Percentiles rank a stretch among this genome's conserved stretches.
These are phyloP conservation scores for Sisymbrium altissimum DNA, from an alignment of 345 rosid genomes.

Conservation along the genomic window DNA sequence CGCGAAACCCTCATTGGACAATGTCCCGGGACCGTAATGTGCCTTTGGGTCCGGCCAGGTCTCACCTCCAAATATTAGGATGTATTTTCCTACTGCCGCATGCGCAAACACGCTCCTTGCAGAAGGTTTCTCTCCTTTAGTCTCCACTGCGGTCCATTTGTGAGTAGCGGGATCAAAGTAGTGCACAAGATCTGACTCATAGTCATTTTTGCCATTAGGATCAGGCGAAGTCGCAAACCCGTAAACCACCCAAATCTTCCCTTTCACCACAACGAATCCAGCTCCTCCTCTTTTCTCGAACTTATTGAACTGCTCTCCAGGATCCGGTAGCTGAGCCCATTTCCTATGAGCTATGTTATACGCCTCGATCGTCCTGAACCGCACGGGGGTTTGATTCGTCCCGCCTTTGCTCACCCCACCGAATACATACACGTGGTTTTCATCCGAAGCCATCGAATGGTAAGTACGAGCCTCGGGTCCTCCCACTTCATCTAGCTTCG, in stretches of 20 bases:
- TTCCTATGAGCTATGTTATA: not conserved
- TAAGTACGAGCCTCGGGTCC: not conserved
- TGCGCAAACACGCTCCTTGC: conserved; percentile 6
- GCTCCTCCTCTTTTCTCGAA: conserved; percentile 7
- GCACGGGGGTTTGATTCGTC: not conserved
- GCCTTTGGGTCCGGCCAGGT: not conserved
- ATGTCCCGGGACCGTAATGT: not conserved
- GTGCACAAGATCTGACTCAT: not conserved
- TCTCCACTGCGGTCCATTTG: conserved; percentile 8
- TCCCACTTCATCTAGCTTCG: not conserved
- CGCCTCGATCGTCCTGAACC: not conserved
- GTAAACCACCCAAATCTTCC: conserved; percentile 14
- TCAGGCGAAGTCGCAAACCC: conserved; percentile 11
- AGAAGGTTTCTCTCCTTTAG: conserved; percentile 4
- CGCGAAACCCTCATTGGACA: not conserved
- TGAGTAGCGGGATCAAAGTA: not conserved
- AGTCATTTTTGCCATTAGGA: not conserved
- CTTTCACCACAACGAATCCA: not conserved
- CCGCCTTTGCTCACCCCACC: conserved; percentile 5
- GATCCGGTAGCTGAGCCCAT: conserved; percentile 13
- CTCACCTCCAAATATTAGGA: conserved; percentile 18
- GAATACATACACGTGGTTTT: not conserved
- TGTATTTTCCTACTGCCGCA: not conserved
- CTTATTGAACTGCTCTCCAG: not conserved
- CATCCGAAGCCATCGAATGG: conserved; percentile 1